phyloP scores from a whole-genome alignment of 495 filamentous ascomycete genomes.

The Patellaria atrata region DNA sequence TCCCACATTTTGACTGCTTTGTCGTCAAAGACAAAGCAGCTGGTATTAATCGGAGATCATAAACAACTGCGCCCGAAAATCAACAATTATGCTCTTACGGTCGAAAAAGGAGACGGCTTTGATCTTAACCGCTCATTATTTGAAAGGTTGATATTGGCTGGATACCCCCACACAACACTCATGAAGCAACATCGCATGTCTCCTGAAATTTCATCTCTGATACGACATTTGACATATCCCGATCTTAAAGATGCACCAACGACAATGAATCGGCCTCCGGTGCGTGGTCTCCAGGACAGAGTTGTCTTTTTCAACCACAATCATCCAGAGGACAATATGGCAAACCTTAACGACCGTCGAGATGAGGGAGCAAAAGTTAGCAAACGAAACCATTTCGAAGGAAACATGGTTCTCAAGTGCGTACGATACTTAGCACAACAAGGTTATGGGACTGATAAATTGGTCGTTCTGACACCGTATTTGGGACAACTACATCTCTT shows the following conservation, averaged over 20 bases:
- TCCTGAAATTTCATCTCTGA: constrained; percentile 50
- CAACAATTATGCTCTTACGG: constrained; percentile 46
- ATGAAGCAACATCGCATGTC: constrained; percentile 55
- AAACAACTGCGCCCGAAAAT: constrained; percentile 61
- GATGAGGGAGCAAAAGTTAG: constrained; percentile 35
- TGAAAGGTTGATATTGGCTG: constrained; percentile 48
- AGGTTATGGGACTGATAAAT: constrained; percentile 50
- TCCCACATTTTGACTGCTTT: constrained; percentile 54
- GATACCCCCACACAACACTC: constrained; percentile 41
- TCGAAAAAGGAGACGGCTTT: constrained; percentile 54
- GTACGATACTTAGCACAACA: constrained; percentile 64
- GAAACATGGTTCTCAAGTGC: constrained; percentile 47
- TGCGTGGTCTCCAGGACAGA: constrained; percentile 44
- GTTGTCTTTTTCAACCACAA: constrained; percentile 56
- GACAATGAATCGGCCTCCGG: constrained; percentile 35
- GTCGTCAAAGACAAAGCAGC: constrained; percentile 42
- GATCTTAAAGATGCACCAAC: constrained; percentile 41
- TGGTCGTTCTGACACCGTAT: constrained; percentile 53
- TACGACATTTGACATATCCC: constrained; percentile 49
- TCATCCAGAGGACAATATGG: constrained; percentile 34
- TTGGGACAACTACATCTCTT: constrained; percentile 50
- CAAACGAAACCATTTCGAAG: constrained; percentile 57
- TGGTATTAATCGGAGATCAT: constrained; percentile 67
- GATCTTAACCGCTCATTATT: constrained; percentile 61
- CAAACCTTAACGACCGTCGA: constrained; percentile 33